Base-by-base conservation (phyloP, 202 grass and related monocot genomes). In the Miscanthus sacchariflorus region DNA sequence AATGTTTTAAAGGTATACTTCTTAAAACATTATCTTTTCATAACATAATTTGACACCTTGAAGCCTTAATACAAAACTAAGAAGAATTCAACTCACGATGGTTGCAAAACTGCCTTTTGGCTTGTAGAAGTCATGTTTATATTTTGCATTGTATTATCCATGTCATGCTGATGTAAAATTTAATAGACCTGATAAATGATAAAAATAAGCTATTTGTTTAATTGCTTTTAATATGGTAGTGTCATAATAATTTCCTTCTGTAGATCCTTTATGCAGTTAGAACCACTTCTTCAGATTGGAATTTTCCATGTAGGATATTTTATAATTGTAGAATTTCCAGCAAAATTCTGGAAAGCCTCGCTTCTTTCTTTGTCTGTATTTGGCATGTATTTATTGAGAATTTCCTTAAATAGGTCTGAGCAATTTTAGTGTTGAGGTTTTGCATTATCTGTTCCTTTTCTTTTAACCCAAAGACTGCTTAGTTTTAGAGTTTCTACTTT, bases 1-100 rank as follows among this genome's bases (percentile, higher is more conserved):
- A 95, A 99, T 86, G 91, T 92, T 90, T 82, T 93, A 83, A 90
- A 95, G 94, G 96, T 99, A 15, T 81, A n/a, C 24, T 88, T 82
- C 80, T 56, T 77, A 68, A 49, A 81, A 71, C 74, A 76, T 73
- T 81, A 66, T 77, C 42, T 52, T 63, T 12, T 49, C 9, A 76
- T 77, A 40, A 33, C 50, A 73, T 68, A 77, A 63, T 40, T 72
- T 64, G 79, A 78, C 33, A 72, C 12, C 4, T 12, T 75, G 21
- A 28, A 82, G 5, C n/a, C 17, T 75, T 76, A 87, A 23, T 68
- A 42, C 66, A 75, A 27, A 82, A 54, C 33, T 9, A 43, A 76
- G n/a, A 64, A 81, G 40, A 35, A 77, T 48, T 85, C 13, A 80
- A 76, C 23, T 77, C 35, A 6, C 8, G 65, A 81, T 85, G 64